Conservation (phyloP, 495 filamentous ascomycete species). For the Cercophora sp. region DNA sequence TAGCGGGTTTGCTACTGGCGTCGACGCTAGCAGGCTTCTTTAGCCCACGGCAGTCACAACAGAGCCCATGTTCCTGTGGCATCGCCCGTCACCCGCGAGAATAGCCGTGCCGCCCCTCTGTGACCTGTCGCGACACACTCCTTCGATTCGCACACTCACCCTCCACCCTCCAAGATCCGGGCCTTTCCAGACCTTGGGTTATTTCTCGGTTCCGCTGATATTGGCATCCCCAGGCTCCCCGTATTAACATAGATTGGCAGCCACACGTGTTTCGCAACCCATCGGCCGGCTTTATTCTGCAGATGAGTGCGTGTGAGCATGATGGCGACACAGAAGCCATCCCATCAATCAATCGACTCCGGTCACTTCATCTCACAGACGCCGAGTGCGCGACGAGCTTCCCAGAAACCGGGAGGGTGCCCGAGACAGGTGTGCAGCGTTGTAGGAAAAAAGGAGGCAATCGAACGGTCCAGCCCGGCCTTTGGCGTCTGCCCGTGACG, state of each 20-base stretch:
- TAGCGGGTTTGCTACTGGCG: no score
- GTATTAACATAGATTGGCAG: slow-evolving; percentile 18
- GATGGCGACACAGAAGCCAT: slow-evolving; percentile 12
- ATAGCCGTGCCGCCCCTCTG: slow-evolving; percentile 32
- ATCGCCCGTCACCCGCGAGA: slow-evolving; percentile 11
- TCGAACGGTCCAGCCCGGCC: slow-evolving; percentile 13
- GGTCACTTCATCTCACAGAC: not conserved
- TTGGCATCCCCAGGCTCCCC: slow-evolving; percentile 14
- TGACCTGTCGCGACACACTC: slow-evolving; percentile 9
- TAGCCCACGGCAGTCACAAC: not conserved
- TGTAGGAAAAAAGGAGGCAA: not conserved
- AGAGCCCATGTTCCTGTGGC: not conserved
- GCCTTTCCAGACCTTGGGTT: slow-evolving; percentile 10
- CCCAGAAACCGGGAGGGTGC: slow-evolving; percentile 10
- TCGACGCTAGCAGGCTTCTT: no score
- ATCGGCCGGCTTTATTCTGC: slow-evolving; percentile 34
- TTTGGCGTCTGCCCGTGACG: not conserved
- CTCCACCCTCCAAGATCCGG: slow-evolving; percentile 15
- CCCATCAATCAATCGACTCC: slow-evolving; percentile 8
- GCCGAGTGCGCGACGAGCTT: slow-evolving; percentile 1
- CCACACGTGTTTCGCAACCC: slow-evolving; percentile 24
- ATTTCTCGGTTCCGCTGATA: slow-evolving; percentile 25
- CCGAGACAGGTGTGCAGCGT: not conserved
- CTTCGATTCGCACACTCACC: not conserved
- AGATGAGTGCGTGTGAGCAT: slow-evolving; percentile 31